Percentiles rank a stretch among this genome's conserved stretches.
phyloP scores from a whole-genome alignment of 345 rosid species.

The Linum trigynum region DNA sequence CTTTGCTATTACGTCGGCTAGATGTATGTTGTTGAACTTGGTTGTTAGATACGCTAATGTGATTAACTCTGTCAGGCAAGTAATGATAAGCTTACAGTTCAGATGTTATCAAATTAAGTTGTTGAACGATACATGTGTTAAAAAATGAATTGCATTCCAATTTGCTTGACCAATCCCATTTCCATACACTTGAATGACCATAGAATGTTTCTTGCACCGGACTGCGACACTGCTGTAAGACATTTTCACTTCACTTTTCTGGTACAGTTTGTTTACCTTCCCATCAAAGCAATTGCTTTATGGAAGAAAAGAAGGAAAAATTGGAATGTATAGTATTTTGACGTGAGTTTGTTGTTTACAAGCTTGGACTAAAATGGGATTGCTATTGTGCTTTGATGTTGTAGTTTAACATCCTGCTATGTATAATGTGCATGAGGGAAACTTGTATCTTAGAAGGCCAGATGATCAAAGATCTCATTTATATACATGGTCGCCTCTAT shows the following conservation, averaged over 20 bases:
- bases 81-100: slow-evolving; percentile 3
- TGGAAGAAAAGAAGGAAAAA: no score
- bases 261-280: slow-evolving; percentile 33
- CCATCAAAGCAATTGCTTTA: no score
- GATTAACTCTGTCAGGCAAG: slow-evolving; percentile 83
- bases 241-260: slow-evolving; percentile 96
- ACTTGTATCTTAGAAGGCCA: slow-evolving; percentile 80
- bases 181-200: slow-evolving; percentile 13
- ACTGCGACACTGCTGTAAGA: slow-evolving; percentile 94
- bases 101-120: not conserved
- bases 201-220: slow-evolving; percentile 94
- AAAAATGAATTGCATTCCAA: not conserved
- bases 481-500: slow-evolving; percentile 96
- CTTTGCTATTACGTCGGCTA: slow-evolving; percentile 91
- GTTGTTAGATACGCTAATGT: slow-evolving; percentile 93
- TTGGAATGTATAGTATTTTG: no score
- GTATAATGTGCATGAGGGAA: slow-evolving; percentile 84
- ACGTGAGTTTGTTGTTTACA: no score
- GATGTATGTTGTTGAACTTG: slow-evolving; percentile 92
- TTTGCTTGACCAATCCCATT: slow-evolving; percentile 1
- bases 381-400: no score
- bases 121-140: not conserved
- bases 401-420: slow-evolving; percentile 80
- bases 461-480: slow-evolving; percentile 87
- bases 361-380: not conserved